Percentiles rank a stretch among this genome's conserved stretches.
phyloP scores from a whole-genome alignment of 495 filamentous ascomycete genomes.

The Pyrenula aspistea region DNA sequence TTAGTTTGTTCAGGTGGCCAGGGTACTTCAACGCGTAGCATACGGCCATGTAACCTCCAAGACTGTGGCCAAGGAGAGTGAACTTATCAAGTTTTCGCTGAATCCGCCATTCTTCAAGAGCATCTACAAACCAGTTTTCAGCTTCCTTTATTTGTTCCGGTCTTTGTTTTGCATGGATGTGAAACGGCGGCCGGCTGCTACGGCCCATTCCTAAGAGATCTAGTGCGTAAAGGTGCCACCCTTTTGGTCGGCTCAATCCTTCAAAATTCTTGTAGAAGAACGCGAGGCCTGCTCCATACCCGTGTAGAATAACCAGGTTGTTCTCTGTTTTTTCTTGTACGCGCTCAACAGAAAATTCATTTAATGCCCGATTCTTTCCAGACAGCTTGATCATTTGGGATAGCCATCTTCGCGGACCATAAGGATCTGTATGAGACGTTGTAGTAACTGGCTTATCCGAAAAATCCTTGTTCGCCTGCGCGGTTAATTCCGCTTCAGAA shows the following conservation, averaged over 20 bases:
- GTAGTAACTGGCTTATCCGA: slow-evolving; percentile 25
- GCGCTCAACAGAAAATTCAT: slow-evolving; percentile 86
- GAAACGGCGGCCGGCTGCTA: slow-evolving; percentile 73
- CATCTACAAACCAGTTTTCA: slow-evolving; percentile 92
- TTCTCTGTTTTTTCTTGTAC: slow-evolving; percentile 62
- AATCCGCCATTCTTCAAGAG: slow-evolving; percentile 89
- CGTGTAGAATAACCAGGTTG: slow-evolving; percentile 94
- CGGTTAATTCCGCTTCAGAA: slow-evolving; percentile 25
- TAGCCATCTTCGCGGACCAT: slow-evolving; percentile 77
- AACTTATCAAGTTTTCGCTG: slow-evolving; percentile 83
- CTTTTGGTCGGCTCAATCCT: slow-evolving; percentile 56
- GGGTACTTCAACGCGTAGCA: slow-evolving; percentile 96
- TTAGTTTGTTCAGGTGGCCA: slow-evolving; percentile 85
- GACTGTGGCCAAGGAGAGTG: slow-evolving; percentile 81
- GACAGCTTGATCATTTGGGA: slow-evolving; percentile 73
- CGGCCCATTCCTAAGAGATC: slow-evolving; percentile 94
- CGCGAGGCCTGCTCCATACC: slow-evolving; percentile 88
- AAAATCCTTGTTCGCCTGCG: slow-evolving; percentile 13
- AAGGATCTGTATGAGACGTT: slow-evolving; percentile 55
- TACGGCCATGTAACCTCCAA: slow-evolving; percentile 89
- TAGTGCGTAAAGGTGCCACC: slow-evolving; percentile 85
- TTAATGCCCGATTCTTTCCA: slow-evolving; percentile 73
- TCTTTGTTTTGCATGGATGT: slow-evolving; percentile 66
- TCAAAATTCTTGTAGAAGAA: slow-evolving; percentile 99
- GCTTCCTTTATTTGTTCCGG: slow-evolving; percentile 79